Conservation (phyloP, 305 asterid genomes). For the Fraxinus sp. region DNA sequence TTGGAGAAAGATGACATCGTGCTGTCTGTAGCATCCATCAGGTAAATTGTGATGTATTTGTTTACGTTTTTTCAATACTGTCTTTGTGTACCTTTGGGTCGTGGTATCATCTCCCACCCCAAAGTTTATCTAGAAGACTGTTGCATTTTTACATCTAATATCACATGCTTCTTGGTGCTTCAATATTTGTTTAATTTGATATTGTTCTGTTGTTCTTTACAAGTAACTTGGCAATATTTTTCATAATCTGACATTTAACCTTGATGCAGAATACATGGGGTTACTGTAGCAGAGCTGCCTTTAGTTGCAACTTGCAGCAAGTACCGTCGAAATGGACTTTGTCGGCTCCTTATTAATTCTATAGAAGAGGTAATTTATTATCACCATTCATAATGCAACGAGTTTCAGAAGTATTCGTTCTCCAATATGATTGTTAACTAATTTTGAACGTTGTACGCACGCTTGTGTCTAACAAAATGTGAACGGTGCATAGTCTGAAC, state of each 20-base stretch:
- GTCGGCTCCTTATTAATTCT: constrained; percentile 73
- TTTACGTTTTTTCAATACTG: neutral
- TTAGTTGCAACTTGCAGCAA: constrained; percentile 89
- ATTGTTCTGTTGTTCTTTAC: neutral
- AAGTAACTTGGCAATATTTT: constrained; percentile 6
- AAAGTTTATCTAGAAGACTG: neutral
- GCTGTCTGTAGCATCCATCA: constrained; percentile 58
- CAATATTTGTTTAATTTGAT: neutral
- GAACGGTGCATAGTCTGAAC: neutral
- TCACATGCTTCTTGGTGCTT: neutral
- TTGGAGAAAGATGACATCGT: constrained; percentile 61
- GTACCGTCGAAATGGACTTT: constrained; percentile 92
- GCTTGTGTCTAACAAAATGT: neutral
- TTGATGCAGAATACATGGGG: constrained; percentile 79
- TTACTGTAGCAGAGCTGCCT: constrained; percentile 90
- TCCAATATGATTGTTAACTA: neutral
- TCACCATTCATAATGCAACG: neutral
- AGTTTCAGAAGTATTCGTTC: neutral
- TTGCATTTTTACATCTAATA: constrained; percentile 5
- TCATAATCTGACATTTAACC: constrained; percentile 25
- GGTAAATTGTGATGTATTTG: constrained; percentile 32
- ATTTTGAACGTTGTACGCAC: neutral
- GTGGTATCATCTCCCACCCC: constrained; percentile 10
- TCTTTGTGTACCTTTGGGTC: constrained; percentile 2
- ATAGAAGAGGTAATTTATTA: constrained; percentile 64